Conservation (phyloP, 768 basidiomycete species). For the Leccinum truebloodii region DNA sequence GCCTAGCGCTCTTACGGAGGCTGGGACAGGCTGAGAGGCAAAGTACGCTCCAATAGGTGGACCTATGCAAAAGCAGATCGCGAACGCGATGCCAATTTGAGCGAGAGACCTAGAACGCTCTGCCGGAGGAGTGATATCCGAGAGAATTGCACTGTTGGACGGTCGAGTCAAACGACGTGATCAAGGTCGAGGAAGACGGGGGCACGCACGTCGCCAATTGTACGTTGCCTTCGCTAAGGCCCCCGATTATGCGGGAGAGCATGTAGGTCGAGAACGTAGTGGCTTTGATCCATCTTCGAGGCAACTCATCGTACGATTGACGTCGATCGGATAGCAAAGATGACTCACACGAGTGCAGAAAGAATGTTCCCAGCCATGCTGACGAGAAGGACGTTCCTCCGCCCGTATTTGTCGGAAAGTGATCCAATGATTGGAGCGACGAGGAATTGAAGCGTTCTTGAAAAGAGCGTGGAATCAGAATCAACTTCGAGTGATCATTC, state of each 20-base stretch:
- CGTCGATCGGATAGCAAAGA: background rate
- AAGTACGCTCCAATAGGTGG: conserved; percentile 97
- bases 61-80: conserved; percentile 90
- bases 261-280: conserved; percentile 90
- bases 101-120: conserved; percentile 86
- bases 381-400: conserved; percentile 76
- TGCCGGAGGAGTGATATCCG: conserved; percentile 81
- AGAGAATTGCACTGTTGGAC: conserved; percentile 77
- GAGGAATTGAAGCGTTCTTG: conserved; percentile 78
- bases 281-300: conserved; percentile 79
- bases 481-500: conserved; percentile 35
- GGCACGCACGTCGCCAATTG: conserved; percentile 85
- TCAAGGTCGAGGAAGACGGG: background rate
- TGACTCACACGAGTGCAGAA: conserved; percentile 78
- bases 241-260: conserved; percentile 88
- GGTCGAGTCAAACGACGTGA: background rate
- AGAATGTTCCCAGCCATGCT: conserved; percentile 94
- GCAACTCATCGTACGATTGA: background rate
- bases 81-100: conserved; percentile 94
- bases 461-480: conserved; percentile 31
- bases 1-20: conserved; percentile 54
- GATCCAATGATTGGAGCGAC: conserved; percentile 81
- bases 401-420: conserved; percentile 88
- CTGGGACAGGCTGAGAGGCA: conserved; percentile 78
- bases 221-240: conserved; percentile 95